Evolutionary conservation across 1,284 basidiomycete species (phyloP).

Genomic region (Apiotrichum domesticum): DNA sequence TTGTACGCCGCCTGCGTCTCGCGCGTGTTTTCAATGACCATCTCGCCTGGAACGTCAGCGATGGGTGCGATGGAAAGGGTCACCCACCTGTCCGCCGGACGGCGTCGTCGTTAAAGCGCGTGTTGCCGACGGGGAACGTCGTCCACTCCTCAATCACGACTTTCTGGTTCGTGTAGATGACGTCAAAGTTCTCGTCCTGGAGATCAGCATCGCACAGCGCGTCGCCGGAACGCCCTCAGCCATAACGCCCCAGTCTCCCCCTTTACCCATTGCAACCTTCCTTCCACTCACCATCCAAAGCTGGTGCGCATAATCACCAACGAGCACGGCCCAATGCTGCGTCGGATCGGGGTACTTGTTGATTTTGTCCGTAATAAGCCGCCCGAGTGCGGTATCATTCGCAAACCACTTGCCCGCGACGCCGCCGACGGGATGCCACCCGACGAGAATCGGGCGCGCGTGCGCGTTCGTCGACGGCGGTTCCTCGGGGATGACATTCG

Average conservation of each 20-base stretch:
- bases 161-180: conserved; percentile 16
- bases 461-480: background rate
- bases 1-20: conserved; percentile 9
- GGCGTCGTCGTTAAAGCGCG: conserved; percentile 18
- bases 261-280: conserved; percentile 1
- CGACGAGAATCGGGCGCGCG: conserved; percentile 7
- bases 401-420: conserved; percentile 17
- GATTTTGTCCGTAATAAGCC: conserved; percentile 17
- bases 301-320: conserved; percentile 17
- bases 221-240: too few relatives aligned
- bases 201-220: too few relatives aligned
- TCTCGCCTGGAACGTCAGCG: conserved; percentile 4
- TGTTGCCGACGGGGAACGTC: conserved; percentile 9
- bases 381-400: conserved; percentile 9
- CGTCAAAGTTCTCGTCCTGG: conserved; percentile 19
- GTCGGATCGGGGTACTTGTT: conserved; percentile 19
- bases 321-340: conserved; percentile 18
- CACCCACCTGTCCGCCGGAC: conserved; percentile 9
- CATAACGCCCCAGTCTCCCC: too few relatives aligned
- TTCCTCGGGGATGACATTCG: conserved; percentile 10
- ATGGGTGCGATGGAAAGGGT: conserved; percentile 12
- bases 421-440: conserved; percentile 17
- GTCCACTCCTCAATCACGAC: conserved; percentile 12
- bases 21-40: conserved; percentile 8
- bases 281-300: conserved; percentile 18